Base-by-base conservation (phyloP, 2,329 filamentous ascomycete genomes). In the Colletotrichum agaves region DNA sequence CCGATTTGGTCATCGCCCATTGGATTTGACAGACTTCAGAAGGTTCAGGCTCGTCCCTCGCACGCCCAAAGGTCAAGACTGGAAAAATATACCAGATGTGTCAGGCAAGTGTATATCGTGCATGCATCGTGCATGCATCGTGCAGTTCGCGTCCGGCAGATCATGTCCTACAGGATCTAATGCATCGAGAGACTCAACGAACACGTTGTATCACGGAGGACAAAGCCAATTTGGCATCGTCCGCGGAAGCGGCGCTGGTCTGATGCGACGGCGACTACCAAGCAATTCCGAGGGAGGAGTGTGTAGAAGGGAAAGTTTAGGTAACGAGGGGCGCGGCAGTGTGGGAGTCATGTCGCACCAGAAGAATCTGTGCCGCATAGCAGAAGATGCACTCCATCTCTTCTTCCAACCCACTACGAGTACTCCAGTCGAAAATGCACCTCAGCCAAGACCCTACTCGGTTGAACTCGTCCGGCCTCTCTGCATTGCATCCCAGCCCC, bases 241-340 rank as follows among this genome's bases (percentile, higher is more conserved):
- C 44, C 37, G 55, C 23, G 46, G 15, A 43, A 33, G 49, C 37
- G 41, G 61, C 46, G 53, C 33, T 41, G 33, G 53, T 65, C 65
- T 60, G 65, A 65, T 47, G 53, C 52, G 19, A 59, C 53, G 47
- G 65, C 55, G 61, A 49, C 55, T 50, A 65, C 65, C 65, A 65
- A 47, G 47, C 65, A 68, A 27, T 55, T 65, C 65, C 61, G 55
- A 60, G 41, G n/a, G n/a, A n/a, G n/a, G n/a, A n/a, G n/a, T n/a
- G n/a, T n/a, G n/a, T n/a, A n/a, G n/a, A n/a, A n/a, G n/a, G n/a
- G n/a, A n/a, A n/a, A n/a, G n/a, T n/a, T n/a, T n/a, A n/a, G n/a
- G n/a, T n/a, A n/a, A n/a, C n/a, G n/a, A n/a, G n/a, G n/a, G n/a
- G n/a, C n/a, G 53, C 61, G 55, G 64, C 39, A 59, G 50, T 58